Percentiles rank a stretch among this genome's conserved stretches.
These are phyloP conservation scores for Ocimum tenuiflorum DNA, from an alignment of 257 asterid species.

Conservation along the genomic window DNA sequence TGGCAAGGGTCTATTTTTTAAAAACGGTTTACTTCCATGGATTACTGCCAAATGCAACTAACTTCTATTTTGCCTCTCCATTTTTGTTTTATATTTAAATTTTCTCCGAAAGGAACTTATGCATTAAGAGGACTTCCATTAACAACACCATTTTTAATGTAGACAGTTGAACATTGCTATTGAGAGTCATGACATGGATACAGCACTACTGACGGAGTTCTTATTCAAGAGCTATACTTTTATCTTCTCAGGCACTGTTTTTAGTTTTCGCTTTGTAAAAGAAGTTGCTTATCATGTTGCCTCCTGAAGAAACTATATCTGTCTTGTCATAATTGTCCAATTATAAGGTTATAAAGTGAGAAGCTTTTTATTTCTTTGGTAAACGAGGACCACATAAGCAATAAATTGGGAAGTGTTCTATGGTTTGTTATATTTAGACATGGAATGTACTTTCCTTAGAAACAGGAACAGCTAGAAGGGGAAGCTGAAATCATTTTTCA, in stretches of 20 bases:
- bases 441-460: neutral
- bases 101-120: no score
- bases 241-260: neutral
- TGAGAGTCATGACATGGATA: neutral
- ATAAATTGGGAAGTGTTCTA: neutral
- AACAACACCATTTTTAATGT: neutral
- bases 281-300: neutral
- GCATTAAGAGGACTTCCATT: neutral
- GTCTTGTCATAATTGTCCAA: neutral
- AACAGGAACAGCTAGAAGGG: slow-evolving; percentile 1
- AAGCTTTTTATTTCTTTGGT: neutral
- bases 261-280: neutral
- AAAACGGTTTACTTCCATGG: no score
- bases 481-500: slow-evolving; percentile 2
- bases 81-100: no score
- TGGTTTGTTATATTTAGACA: neutral
- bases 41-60: no score
- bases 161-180: neutral
- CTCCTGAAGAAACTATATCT: neutral
- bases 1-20: no score
- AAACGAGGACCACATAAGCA: neutral
- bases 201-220: neutral
- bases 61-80: no score
- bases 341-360: neutral
- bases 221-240: neutral